Evolutionary conservation across 495 filamentous ascomycete genomes (phyloP).

Genomic region (Polyplosphaeria fusca): DNA sequence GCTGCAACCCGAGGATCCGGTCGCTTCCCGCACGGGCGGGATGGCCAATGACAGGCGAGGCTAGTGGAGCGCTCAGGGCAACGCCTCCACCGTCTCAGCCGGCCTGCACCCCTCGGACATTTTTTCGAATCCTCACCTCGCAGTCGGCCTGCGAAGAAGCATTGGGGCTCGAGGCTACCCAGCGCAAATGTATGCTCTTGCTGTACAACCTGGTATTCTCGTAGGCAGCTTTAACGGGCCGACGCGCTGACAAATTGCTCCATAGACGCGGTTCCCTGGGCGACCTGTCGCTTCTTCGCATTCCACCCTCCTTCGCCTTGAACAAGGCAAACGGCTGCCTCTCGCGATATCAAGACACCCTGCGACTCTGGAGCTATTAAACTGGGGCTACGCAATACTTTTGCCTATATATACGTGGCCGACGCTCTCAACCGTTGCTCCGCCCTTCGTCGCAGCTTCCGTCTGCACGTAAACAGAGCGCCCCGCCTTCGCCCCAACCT

Average conservation of each 20-base stretch:
- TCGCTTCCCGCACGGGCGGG: background rate
- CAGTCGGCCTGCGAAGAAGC: background rate
- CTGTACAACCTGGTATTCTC: background rate
- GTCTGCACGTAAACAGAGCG: background rate
- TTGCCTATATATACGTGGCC: background rate
- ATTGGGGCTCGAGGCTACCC: background rate
- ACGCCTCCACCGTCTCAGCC: background rate
- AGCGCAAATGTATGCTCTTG: background rate
- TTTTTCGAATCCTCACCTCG: background rate
- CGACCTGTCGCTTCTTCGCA: conserved; percentile 9
- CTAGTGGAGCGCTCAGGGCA: background rate
- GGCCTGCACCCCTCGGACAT: background rate
- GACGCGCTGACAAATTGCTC: conserved; percentile 12
- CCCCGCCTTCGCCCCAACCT: background rate
- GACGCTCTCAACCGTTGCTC: background rate
- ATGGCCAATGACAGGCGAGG: conserved; percentile 3
- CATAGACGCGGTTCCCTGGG: conserved; percentile 8
- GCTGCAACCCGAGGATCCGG: background rate
- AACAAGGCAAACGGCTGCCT: conserved; percentile 24
- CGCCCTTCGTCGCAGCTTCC: background rate
- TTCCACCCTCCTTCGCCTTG: conserved; percentile 7
- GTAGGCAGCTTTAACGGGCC: background rate
- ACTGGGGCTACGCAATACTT: background rate
- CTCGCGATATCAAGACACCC: background rate
- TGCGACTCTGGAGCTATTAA: background rate